A percentile compares a stretch with the other conserved stretches of the same genome.
These are phyloP conservation scores for Coniochaeta prunicola DNA, from an alignment of 2,329 filamentous ascomycete species.

Conservation along the genomic window DNA sequence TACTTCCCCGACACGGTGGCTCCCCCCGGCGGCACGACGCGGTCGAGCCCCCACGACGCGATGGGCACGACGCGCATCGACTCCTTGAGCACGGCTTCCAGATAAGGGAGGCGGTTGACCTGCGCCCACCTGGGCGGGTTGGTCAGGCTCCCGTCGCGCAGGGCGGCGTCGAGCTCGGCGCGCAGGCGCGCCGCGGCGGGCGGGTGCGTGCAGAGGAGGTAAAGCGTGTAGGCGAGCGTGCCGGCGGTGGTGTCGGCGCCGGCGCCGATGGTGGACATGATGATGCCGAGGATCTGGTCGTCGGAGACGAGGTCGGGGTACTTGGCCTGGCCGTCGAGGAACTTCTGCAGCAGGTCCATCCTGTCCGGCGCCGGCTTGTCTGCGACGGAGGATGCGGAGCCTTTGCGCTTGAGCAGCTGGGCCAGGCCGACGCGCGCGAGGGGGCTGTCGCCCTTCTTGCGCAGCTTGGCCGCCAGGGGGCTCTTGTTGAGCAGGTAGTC, in stretches of 20 bases:
- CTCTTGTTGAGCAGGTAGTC: conserved; percentile 8
- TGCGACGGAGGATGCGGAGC: conserved; percentile 1
- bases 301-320: conserved; percentile 5
- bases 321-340: conserved; percentile 9
- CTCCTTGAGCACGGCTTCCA: conserved; percentile 15
- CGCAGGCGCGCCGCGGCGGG: conserved; percentile 2
- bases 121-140: conserved; percentile 6
- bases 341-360: conserved; percentile 7
- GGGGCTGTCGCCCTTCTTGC: conserved; percentile 9
- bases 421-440: conserved; percentile 8
- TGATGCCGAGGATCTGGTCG: conserved; percentile 8
- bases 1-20: conserved; percentile 8
- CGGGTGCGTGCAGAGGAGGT: conserved; percentile 9
- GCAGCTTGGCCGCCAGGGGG: conserved; percentile 5
- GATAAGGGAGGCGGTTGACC: conserved; percentile 12
- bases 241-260: conserved; percentile 14
- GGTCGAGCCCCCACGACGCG: conserved; percentile 9
- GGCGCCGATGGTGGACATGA: conserved; percentile 13
- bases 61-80: conserved; percentile 13
- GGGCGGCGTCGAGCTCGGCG: conserved; percentile 8
- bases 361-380: conserved; percentile 3
- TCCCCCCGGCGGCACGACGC: conserved; percentile 8
- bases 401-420: conserved; percentile 7
- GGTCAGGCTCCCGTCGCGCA: conserved; percentile 1
- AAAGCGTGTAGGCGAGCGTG: conserved; percentile 10